These are phyloP conservation scores for Metroxylon sagu DNA, from an alignment of 176 grass and related monocot genomes.

Conservation along the genomic window DNA sequence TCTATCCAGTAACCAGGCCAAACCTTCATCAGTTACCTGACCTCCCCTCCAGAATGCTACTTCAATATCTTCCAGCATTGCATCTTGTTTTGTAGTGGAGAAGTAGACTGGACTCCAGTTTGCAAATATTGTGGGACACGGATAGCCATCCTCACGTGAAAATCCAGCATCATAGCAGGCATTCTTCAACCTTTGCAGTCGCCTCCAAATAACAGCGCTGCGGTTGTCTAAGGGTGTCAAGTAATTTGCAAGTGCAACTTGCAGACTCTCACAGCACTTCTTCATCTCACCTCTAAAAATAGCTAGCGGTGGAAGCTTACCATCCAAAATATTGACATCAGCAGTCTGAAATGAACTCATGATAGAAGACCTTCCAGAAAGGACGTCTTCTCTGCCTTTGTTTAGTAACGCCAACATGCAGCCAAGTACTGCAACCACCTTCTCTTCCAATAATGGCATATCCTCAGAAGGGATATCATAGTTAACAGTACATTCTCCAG, in stretches of 20 bases:
- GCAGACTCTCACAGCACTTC: constrained; percentile 82
- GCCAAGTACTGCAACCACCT: constrained; percentile 68
- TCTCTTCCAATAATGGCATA: constrained; percentile 64
- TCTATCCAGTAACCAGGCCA: constrained; percentile 58
- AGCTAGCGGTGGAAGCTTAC: constrained; percentile 62
- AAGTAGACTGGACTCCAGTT: constrained; percentile 79
- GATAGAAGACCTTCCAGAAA: constrained; percentile 50
- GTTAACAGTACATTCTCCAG: constrained; percentile 51
- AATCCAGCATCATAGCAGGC: constrained; percentile 85
- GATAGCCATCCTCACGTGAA: constrained; percentile 55
- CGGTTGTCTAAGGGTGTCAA: constrained; percentile 30
- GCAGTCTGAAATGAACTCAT: constrained; percentile 37
- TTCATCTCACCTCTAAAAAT: constrained; percentile 91
- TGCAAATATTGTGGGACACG: constrained; percentile 81
- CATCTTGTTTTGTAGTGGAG: constrained; percentile 40
- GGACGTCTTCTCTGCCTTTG: constrained; percentile 53
- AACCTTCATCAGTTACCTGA: constrained; percentile 74
- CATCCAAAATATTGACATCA: constrained; percentile 36
- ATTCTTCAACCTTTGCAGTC: constrained; percentile 80
- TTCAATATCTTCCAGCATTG: constrained; percentile 46
- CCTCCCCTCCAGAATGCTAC: constrained; percentile 95
- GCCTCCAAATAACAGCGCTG: constrained; percentile 60
- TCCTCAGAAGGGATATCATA: constrained; percentile 70
- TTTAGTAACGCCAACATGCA: constrained; percentile 84
- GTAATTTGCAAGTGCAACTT: constrained; percentile 69